Evolutionary conservation across 1,139 yeast species (phyloP).

Genomic region (Candida dubliniensis): DNA sequence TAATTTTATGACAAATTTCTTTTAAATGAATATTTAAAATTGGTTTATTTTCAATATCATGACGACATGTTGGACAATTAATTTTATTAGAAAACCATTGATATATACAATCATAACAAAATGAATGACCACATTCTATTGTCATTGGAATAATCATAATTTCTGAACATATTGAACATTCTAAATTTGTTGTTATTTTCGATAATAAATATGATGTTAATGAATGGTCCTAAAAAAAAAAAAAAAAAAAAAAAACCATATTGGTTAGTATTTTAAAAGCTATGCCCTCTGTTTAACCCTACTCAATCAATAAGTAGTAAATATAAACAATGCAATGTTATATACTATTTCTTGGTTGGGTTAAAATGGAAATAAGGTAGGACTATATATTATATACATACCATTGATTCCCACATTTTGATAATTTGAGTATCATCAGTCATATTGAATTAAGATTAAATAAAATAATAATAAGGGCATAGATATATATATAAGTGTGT

Average conservation of each 20-base stretch:
- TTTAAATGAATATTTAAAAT: conserved; percentile 44
- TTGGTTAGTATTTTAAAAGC: background rate
- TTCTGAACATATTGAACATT: conserved; percentile 47
- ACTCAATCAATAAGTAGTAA: too few relatives aligned
- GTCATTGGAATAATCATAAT: conserved; percentile 46
- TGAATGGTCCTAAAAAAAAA: conserved; percentile 13
- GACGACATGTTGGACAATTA: conserved; percentile 60
- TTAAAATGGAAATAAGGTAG: too few relatives aligned
- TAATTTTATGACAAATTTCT: conserved; percentile 34
- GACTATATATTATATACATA: too few relatives aligned
- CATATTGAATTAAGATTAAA: conserved; percentile 1
- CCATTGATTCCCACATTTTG: conserved; percentile 11
- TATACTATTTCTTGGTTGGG: too few relatives aligned
- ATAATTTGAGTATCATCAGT: conserved; percentile 6
- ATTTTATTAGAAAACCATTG: conserved; percentile 51
- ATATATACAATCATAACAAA: conserved; percentile 49
- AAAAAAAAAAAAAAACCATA: background rate
- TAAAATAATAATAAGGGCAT: too few relatives aligned
- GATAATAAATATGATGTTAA: conserved; percentile 17
- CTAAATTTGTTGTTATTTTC: conserved; percentile 30
- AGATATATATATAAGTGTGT: too few relatives aligned
- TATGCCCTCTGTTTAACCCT: too few relatives aligned
- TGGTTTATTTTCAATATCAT: conserved; percentile 43
- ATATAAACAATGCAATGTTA: too few relatives aligned
- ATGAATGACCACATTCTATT: conserved; percentile 45